Base-by-base conservation (phyloP, 208 protist genomes). In the Leishmania turanica region DNA sequence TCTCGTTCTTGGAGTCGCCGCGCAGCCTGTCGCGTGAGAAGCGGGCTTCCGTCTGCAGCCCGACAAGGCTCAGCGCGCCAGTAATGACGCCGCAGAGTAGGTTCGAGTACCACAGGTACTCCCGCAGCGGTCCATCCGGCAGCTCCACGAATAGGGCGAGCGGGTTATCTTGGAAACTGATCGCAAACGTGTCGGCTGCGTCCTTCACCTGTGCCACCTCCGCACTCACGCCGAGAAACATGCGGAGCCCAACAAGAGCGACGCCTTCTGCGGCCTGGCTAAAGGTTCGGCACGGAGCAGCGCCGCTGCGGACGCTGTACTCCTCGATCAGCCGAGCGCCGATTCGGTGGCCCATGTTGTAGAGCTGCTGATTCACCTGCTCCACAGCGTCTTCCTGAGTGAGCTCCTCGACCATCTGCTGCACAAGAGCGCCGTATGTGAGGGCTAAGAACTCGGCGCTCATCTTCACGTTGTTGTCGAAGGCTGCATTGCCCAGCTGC, bases 381-480 rank as follows among this genome's bases (percentile, higher is more conserved):
- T 97, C 94, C 34, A 99, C 92, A 81, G 99, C 93, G 71, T 99
- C 98, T 79, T 97, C 89, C 75, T 95, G 90, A 42, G 87, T 70
- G 68, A 95, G 91, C 81, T 99, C 98, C 78, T 98, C 96, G 0
- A 99, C 79, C 65, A 99, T 88, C 86, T 99, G 98, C 80, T 96
- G 92, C 17, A 99, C 98, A 0, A 99, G 83, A 40, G 98, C 93
- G 45, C 99, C 99, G 85, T 99, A 99, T 24, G 97, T 99, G 51
- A 99, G 91, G 49, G 98, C 98, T 69, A 99, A 98, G 71, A 99
- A 95, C 89, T 99, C 98, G 1, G 98, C 91, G 85, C 97, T 99
- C 68, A 95, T 87, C 78, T 98, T 98, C 3, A 86, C 90, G 51
- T 80, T 86, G 42, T 60, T 86, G 62, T 92, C 88, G 76, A 96